These are phyloP conservation scores for Pecoramyces ruminantium DNA, from an alignment of 192 early-diverging fungal species.

Conservation along the genomic window DNA sequence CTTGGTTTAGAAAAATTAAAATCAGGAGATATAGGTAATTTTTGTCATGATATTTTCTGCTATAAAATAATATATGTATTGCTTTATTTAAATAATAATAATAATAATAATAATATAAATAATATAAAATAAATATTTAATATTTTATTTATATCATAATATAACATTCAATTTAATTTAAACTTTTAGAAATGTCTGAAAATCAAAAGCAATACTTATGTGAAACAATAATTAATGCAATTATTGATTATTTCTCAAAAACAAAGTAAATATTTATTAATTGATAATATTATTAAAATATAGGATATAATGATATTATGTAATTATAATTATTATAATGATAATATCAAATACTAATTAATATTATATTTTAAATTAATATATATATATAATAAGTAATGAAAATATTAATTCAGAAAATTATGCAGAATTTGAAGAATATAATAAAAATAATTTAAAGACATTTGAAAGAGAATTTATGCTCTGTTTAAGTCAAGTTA, in stretches of 20 bases:
- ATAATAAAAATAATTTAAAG: constrained; percentile 51
- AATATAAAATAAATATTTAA: constrained; percentile 2
- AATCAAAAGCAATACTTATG: not conserved
- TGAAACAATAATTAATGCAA: not conserved
- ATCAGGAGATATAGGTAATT: constrained; percentile 16
- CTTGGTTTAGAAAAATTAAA: constrained; percentile 19
- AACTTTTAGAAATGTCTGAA: not conserved
- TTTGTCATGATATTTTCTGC: no score
- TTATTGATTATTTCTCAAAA: not conserved
- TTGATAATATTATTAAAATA: no score
- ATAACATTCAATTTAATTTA: no score
- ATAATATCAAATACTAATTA: constrained; percentile 1
- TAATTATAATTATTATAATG: constrained; percentile 34
- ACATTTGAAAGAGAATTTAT: constrained; percentile 47
- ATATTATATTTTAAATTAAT: not conserved
- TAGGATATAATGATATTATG: no score
- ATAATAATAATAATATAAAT: no score
- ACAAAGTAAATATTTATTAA: constrained; percentile 36
- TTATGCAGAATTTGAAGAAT: constrained; percentile 46
- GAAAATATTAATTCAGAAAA: constrained; percentile 31
- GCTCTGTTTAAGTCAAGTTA: constrained; percentile 42
- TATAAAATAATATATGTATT: no score
- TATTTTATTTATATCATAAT: no score
- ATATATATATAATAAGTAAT: constrained; percentile 22
- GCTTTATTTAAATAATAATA: no score